Evolutionary conservation across 495 filamentous ascomycete species (phyloP).

Genomic region (Baudoinia panamericana): DNA sequence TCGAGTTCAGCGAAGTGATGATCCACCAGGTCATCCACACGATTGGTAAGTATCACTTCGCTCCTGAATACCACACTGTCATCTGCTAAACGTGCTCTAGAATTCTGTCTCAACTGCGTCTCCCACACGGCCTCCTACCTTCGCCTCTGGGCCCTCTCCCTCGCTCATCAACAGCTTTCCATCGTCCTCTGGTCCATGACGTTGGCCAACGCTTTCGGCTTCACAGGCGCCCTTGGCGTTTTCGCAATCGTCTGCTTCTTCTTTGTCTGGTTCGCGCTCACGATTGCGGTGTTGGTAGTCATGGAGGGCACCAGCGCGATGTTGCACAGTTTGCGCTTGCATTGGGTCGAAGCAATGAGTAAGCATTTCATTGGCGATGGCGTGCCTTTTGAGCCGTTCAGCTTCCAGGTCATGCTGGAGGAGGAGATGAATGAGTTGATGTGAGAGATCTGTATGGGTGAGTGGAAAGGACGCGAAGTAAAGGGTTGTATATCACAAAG

Average conservation of each 20-base stretch:
- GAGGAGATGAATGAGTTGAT: constrained; percentile 54
- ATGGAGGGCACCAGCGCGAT: constrained; percentile 85
- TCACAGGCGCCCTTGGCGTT: constrained; percentile 52
- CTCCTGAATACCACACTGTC: background rate
- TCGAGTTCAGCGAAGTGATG: constrained; percentile 91
- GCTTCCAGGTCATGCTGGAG: constrained; percentile 75
- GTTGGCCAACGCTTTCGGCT: constrained; percentile 56
- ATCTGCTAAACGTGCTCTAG: no score
- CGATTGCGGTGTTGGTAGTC: constrained; percentile 58
- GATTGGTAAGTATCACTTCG: constrained; percentile 52
- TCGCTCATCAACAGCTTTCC: constrained; percentile 95
- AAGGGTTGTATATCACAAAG: no score
- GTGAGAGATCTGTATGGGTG: no score
- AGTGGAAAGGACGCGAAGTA: no score
- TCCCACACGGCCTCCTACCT: constrained; percentile 98
- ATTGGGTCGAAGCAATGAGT: constrained; percentile 99
- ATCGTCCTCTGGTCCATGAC: constrained; percentile 97
- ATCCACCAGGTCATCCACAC: constrained; percentile 99
- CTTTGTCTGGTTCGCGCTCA: constrained; percentile 77
- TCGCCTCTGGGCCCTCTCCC: constrained; percentile 92
- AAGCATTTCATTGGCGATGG: constrained; percentile 98
- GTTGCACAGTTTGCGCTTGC: constrained; percentile 87
- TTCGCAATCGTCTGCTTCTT: constrained; percentile 70
- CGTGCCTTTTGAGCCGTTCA: constrained; percentile 76
- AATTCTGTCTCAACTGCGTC: constrained; percentile 98